A percentile compares a stretch with the other conserved stretches of the same genome.
Conservation (phyloP, 345 rosid species). For the Chamaenerion angustifolium region DNA sequence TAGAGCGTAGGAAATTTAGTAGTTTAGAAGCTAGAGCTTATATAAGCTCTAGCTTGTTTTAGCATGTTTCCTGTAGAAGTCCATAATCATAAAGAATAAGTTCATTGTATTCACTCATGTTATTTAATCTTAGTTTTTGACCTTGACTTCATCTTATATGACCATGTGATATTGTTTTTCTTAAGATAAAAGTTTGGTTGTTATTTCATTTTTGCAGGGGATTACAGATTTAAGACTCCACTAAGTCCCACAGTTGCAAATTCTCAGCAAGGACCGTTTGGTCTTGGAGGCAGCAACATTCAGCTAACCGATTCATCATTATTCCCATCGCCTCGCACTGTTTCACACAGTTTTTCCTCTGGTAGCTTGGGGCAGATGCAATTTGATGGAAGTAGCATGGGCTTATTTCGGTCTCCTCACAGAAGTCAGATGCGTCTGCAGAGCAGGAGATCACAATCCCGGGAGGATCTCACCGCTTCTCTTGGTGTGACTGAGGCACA, state of each 20-base stretch:
- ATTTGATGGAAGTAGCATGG: slow-evolving; percentile 43
- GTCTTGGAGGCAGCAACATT: slow-evolving; percentile 47
- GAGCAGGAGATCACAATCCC: slow-evolving; percentile 94
- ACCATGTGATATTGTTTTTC: no score
- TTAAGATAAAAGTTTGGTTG: no score
- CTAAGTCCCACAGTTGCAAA: slow-evolving; percentile 69
- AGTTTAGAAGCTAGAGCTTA: no score
- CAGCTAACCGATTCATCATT: slow-evolving; percentile 67
- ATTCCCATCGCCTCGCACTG: slow-evolving; percentile 66
- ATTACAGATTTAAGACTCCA: slow-evolving; percentile 77
- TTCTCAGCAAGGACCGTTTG: slow-evolving; percentile 52
- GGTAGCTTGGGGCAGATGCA: slow-evolving; percentile 92
- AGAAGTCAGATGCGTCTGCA: slow-evolving; percentile 90
- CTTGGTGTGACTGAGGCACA: slow-evolving; percentile 48
- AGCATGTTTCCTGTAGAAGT: no score
- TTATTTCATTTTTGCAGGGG: slow-evolving; percentile 39
- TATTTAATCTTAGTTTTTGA: no score
- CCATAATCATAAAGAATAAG: no score
- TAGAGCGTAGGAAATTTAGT: no score
- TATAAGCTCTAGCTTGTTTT: no score
- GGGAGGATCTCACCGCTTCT: slow-evolving; percentile 91
- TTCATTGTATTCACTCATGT: no score
- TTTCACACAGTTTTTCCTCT: slow-evolving; percentile 87
- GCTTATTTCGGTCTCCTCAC: slow-evolving; percentile 78
- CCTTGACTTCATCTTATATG: background rate